These are phyloP conservation scores for Sporothrix curviconia DNA, from an alignment of 2,329 filamentous ascomycete genomes.

Conservation along the genomic window DNA sequence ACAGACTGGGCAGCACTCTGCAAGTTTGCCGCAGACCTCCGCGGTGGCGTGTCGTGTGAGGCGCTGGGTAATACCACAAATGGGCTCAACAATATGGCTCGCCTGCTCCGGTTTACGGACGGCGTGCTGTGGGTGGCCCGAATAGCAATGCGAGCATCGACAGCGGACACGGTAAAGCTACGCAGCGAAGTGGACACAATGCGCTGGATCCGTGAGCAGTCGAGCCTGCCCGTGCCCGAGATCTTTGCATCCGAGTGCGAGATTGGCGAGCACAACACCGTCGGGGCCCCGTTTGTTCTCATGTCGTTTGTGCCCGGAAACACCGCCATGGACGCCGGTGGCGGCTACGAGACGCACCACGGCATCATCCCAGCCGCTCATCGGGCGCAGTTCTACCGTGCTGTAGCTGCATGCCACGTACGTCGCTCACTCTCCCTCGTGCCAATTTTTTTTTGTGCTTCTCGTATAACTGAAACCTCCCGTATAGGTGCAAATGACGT, in stretches of 20 bases:
- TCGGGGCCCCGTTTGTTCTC: conserved; percentile 26
- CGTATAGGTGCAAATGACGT: conserved; percentile 18
- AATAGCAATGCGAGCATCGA: conserved; percentile 2
- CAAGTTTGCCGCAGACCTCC: conserved; percentile 3
- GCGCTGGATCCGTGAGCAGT: not conserved
- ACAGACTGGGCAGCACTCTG: conserved; percentile 13
- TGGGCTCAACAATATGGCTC: conserved; percentile 10
- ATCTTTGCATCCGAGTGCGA: conserved; percentile 25
- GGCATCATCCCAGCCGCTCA: conserved; percentile 17
- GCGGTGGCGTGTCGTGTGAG: not conserved
- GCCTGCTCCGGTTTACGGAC: conserved; percentile 10
- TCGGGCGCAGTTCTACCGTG: conserved; percentile 15
- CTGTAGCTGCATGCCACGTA: conserved; percentile 15
- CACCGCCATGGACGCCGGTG: conserved; percentile 22
- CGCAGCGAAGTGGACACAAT: conserved; percentile 11
- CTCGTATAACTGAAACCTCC: not conserved
- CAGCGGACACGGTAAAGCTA: conserved; percentile 1
- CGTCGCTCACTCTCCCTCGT: not conserved
- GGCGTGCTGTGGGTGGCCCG: conserved; percentile 14
- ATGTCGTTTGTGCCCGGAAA: conserved; percentile 27
- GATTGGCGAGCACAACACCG: conserved; percentile 19
- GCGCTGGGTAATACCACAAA: conserved; percentile 8
- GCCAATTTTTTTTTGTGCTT: conserved; percentile 6
- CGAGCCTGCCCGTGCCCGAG: conserved; percentile 20
- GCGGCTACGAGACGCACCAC: conserved; percentile 20